Base-by-base conservation (phyloP, 495 filamentous ascomycete species). In the Penicillium lagena region DNA sequence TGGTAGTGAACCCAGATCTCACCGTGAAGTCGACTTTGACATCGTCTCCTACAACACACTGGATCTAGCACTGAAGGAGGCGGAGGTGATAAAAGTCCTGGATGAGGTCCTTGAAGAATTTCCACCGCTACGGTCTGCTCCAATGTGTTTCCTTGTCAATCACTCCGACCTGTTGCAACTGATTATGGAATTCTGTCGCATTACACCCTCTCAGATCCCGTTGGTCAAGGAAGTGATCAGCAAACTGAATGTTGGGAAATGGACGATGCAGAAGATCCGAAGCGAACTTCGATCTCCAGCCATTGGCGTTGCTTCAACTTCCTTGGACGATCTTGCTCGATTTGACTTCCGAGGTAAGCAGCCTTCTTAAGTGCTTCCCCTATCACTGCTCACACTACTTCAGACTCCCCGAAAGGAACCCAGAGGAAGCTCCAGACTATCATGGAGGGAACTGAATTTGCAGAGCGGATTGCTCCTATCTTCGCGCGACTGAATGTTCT, bases 1-100 rank as follows among this genome's bases (percentile, higher is more conserved):
- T 43, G 89, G 87, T 6, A 80, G 81, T 15, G 83, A 95, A 54
- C 94, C 93, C 22, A 77, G 78, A 50, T 85, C 83, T 42, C 84
- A 86, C 61, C 82, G 84, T 35, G 94, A 97, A 58, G 90, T 90
- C 7, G 93, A 97, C 56, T 97, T 95, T 62, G 94, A 98, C 68
- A 89, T 98, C 51, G 75, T 93, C 12, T 89, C 87, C 0, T 73
- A 80, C 40, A 82, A 90, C 49, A 82, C 82, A 2, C 60, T 87
- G 17, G 89, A 97, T 56, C 70, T 94, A n/a, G 81, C 90, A 1
- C 60, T 96, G 40, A 90, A 93, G 55, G 93, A 98, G 63, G 93
- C 93, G 1, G 93, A 98, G 59, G 85, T 89, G 4, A 81, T 98
- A 44, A 97, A 96, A 59, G 89, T 96, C 7, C 58, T 96, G 36